Evolutionary conservation across 2,329 filamentous ascomycete genomes (phyloP), one percentile per base, ranked within the genome.

Genomic region (Trichoderma sp.): DNA sequence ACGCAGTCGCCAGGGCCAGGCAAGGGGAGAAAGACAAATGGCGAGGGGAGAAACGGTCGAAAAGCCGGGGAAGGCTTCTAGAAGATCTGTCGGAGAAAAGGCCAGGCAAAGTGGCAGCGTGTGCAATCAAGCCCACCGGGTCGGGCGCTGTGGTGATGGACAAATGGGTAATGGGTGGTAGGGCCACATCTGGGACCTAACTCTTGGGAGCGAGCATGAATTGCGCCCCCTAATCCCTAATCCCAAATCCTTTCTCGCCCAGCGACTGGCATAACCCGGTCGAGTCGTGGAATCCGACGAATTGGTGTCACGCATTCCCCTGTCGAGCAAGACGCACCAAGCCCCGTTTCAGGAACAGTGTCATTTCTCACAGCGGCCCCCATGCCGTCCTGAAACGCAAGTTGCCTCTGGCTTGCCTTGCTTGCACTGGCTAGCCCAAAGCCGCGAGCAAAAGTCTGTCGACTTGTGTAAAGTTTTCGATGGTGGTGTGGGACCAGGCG

Each of bases 311-410:
- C 35, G 18, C 71, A 53, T 56, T 56, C 64, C 75, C 75, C 71
- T 75, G 75, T 76, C 75, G 63, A 73, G 69, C 53, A 71, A 41
- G 35, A 65, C 71, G 35, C 75, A 76, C 74, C 68, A 65, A 74
- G 75, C 67, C 75, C 77, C 78, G 80, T 81, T 81, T 81, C 80
- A 81, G 79, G 79, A 80, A 81, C 80, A 75, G 78, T 75, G 77
- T 79, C 79, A 79, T 79, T 80, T 78, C 77, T 79, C 78, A 78
- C 78, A 79, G 77, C 77, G 76, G 78, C 64, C 77, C 78, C 78
- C 76, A 78, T 72, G 78, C 76, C 76, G 78, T 80, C 78, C 79
- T 81, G 80, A 81, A 81, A 81, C 80, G 77, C 76, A 67, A 69
- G 71, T 69, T 65, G 71, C 71, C 56, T 74, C 71, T 71, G 67